Base-by-base conservation (phyloP, 2,329 filamentous ascomycete genomes). In the Talaromyces verruculosus region DNA sequence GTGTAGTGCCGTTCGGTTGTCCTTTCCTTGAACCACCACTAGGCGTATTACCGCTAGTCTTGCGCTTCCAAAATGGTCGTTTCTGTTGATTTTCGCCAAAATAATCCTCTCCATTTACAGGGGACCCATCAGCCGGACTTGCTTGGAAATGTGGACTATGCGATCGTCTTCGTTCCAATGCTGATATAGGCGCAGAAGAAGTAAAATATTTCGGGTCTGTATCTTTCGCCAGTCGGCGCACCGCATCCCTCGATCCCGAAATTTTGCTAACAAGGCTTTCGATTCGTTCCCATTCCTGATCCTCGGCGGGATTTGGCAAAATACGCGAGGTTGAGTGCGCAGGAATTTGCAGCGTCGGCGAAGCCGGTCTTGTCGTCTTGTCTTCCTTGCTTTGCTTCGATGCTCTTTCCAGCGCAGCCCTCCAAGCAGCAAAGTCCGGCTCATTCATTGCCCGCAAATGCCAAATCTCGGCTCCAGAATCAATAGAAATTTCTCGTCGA, bases 381-480 rank as follows among this genome's bases (percentile, higher is more conserved):
- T 78, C 65, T 72, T 75, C 73, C 7, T 73, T 68, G 1, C 70
- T 62, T 13, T 71, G 76, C 67, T 89, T 86, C 68, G 92, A 91
- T 4, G 94, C 93, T 69, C 87, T 89, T 77, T 97, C 93, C 61
- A 99, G 81, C 0, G 93, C 94, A 57, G 86, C 85, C 58, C 90
- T 92, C 95, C 95, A 99, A 19, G 91, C 89, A 57, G 87, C 85
- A 75, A 97, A 99, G 68, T 98, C 94, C 69, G 90, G 90, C 60
- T 88, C 86, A 71, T 91, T 96, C 60, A 86, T 87, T 2, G 95
- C 92, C 72, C 89, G 89, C 35, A 99, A 83, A 80, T 98, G 95
- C 95, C 95, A 99, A 30, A 99, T 88, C 78, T 99, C 95, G 2
- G 95, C 93, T 0, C 95, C 95, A 0, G 95, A 98, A 76, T 99